Conservation (phyloP, 2,329 filamentous ascomycete species). For the Sporothrix mexicana region DNA sequence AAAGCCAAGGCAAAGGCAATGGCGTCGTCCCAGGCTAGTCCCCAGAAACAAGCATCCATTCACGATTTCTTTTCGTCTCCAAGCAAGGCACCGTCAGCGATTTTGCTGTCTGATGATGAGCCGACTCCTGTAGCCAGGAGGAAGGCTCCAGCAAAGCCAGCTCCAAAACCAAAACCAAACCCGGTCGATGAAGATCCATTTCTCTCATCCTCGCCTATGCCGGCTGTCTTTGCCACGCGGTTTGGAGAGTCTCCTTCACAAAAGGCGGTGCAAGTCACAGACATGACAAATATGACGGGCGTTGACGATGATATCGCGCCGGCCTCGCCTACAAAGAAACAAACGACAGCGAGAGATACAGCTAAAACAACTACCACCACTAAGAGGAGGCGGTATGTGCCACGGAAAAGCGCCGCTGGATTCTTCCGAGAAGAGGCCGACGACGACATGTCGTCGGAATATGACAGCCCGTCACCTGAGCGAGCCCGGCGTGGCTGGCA, state of each 20-base stretch:
- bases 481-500: conserved; percentile 28
- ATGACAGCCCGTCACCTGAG: not conserved
- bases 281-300: not conserved
- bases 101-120: conserved; percentile 29
- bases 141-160: too few relatives aligned
- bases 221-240: not conserved
- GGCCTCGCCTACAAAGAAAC: not conserved
- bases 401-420: conserved; percentile 40
- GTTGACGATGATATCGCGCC: too few relatives aligned
- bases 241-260: not conserved
- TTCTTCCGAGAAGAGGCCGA: conserved; percentile 42
- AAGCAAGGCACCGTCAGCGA: not conserved
- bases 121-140: not conserved
- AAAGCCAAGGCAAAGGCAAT: not conserved
- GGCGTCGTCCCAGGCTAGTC: not conserved
- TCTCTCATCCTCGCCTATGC: conserved; percentile 4
- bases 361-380: not conserved
- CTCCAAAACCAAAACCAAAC: too few relatives aligned
- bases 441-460: conserved; percentile 31
- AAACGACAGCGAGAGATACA: not conserved
- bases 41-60: conserved; percentile 34
- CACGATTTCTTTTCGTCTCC: conserved; percentile 27
- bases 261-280: not conserved
- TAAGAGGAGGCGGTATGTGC: conserved; percentile 39
- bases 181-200: not conserved